Conservation (phyloP, 768 basidiomycete genomes). For the Naganishia antarctica region DNA sequence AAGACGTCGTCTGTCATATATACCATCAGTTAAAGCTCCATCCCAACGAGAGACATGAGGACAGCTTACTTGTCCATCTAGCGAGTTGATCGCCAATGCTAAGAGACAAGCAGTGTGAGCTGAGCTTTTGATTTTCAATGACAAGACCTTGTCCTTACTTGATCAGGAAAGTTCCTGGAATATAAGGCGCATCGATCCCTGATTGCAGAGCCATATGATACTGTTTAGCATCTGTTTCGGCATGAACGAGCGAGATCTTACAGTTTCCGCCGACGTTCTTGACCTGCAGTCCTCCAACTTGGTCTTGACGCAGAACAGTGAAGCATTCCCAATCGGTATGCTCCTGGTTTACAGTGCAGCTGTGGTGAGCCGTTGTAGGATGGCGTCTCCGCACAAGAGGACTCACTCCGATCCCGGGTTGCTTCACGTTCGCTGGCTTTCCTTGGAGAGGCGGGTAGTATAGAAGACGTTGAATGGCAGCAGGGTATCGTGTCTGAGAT, state of each 20-base stretch:
- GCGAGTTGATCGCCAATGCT: constrained; percentile 77
- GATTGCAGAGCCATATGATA: constrained; percentile 8
- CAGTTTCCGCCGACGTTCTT: constrained; percentile 66
- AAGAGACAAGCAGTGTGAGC: neutral
- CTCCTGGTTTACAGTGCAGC: neutral
- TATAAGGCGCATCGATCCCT: constrained; percentile 74
- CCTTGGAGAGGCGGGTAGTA: constrained; percentile 75
- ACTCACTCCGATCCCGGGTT: constrained; percentile 66
- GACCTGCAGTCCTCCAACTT: constrained; percentile 66
- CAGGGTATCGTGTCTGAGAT: constrained; percentile 59
- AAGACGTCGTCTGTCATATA: constrained; percentile 11
- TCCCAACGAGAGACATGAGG: constrained; percentile 49
- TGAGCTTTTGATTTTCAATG: constrained; percentile 31
- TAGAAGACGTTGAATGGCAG: constrained; percentile 76
- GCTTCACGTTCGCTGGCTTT: constrained; percentile 56
- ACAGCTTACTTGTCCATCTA: constrained; percentile 66
- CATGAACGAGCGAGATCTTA: constrained; percentile 21
- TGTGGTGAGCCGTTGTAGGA: too few relatives aligned
- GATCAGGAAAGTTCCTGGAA: constrained; percentile 74
- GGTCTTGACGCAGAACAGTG: constrained; percentile 68
- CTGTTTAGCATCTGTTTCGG: neutral
- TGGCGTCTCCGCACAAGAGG: too few relatives aligned
- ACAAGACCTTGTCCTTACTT: constrained; percentile 50
- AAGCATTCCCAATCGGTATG: constrained; percentile 61
- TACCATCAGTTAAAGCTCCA: constrained; percentile 34